Base-by-base conservation (phyloP, 345 rosid species). In the Capsella bursapastoris region DNA sequence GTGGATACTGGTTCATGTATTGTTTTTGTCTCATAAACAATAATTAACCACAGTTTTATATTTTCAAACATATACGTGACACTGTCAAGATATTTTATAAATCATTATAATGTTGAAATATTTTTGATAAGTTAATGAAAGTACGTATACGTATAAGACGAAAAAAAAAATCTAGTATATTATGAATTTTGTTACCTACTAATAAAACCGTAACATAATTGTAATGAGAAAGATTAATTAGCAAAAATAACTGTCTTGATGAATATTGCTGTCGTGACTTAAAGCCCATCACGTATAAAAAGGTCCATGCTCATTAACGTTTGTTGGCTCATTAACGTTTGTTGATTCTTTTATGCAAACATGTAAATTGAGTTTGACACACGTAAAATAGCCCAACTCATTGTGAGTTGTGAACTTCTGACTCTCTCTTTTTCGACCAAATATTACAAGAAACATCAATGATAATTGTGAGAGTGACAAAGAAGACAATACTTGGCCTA, bases 211-310 rank as follows among this genome's bases (percentile, higher is more conserved):
- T 9, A 27, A n/a, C 61, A 67, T 37, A 34, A 34, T 37, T 18
- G 31, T 18, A 16, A 59, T 4, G 6, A 10, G 31, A 32, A 11
- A n/a, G 22, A 31, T 31, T 7, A 35, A 16, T 8, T 28, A 52
- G 40, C 15, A 9, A 51, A n/a, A 43, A 14, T 14, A 11, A 43
- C 43, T 16, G 43, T 55, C 18, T 22, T 48, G 56, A 9, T 62
- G n/a, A 37, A 31, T 7, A 16, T 35, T 70, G 49, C 16, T 35
- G 29, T 58, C 48, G 12, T 47, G 7, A 27, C 28, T 45, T 25
- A 4, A n/a, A 38, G 62, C 63, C 72, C 63, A 68, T 15, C 18
- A 31, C 32, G 64, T 27, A n/a, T 6, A 28, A 50, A 71, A 22
- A 22, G 25, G 68, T 51, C 68, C 60, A 55, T 41, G 4, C 18